These are phyloP conservation scores for Paramecium bursaria DNA, from an alignment of 73 alveolate genomes.

Conservation along the genomic window DNA sequence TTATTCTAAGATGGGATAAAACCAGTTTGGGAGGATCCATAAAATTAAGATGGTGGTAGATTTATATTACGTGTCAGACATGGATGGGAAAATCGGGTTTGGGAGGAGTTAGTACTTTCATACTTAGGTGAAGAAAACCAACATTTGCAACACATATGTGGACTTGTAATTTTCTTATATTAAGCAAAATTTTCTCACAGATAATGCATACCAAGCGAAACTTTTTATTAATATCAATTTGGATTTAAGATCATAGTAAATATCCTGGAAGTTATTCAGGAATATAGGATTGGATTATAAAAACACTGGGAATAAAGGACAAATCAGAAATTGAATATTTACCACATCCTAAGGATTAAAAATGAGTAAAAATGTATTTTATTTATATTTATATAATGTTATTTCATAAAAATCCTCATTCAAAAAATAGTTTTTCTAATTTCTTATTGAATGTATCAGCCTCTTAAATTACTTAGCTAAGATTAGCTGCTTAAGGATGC, in stretches of 20 bases:
- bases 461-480: no score
- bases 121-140: slow-evolving; percentile 31
- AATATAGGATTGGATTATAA: not conserved
- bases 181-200: not conserved
- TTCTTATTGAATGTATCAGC: no score
- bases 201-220: slow-evolving; percentile 35
- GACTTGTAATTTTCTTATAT: slow-evolving; percentile 20
- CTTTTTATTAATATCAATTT: slow-evolving; percentile 26
- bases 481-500: no score
- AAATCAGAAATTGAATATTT: not conserved
- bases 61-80: slow-evolving; percentile 78
- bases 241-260: slow-evolving; percentile 15
- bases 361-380: not conserved
- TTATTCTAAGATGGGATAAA: slow-evolving; percentile 83
- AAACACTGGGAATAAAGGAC: not conserved
- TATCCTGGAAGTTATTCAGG: not conserved
- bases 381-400: no score
- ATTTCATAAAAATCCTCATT: slow-evolving; percentile 5
- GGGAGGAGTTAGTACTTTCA: slow-evolving; percentile 85
- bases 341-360: not conserved
- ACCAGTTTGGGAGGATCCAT: slow-evolving; percentile 94
- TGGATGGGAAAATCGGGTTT: slow-evolving; percentile 82
- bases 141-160: not conserved
- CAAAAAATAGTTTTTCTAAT: slow-evolving; percentile 42
- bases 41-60: slow-evolving; percentile 88